phyloP scores from a whole-genome alignment of 495 filamentous ascomycete species.

The Entonaema liquescens region DNA sequence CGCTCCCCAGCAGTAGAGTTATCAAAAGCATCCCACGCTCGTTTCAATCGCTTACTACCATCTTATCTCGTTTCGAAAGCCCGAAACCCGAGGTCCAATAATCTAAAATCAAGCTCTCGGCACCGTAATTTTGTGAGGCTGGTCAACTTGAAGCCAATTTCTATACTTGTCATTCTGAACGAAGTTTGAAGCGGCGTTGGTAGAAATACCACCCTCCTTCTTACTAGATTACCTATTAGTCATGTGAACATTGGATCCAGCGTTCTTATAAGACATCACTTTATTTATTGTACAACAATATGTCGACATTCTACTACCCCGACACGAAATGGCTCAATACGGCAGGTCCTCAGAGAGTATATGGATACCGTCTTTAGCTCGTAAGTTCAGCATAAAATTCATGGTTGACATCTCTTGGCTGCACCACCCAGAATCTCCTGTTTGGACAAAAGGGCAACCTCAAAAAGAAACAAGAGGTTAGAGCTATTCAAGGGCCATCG shows the following conservation, averaged over 20 bases:
- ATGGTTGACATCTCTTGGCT: constrained; percentile 22
- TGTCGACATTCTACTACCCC: constrained; percentile 16
- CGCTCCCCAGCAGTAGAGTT: constrained; percentile 8
- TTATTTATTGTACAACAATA: constrained; percentile 15
- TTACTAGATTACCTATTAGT: constrained; percentile 9
- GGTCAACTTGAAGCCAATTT: not conserved
- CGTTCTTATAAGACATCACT: constrained; percentile 22
- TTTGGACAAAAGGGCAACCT: constrained; percentile 18
- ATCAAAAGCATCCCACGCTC: constrained; percentile 1
- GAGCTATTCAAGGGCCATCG: not conserved
- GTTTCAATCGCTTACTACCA: constrained; percentile 13
- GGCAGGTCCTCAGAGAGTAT: constrained; percentile 30
- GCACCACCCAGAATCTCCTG: not conserved
- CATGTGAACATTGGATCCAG: constrained; percentile 31
- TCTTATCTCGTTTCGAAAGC: constrained; percentile 1
- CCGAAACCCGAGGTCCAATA: constrained; percentile 1
- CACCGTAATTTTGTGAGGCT: not conserved
- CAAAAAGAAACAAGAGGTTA: constrained; percentile 1
- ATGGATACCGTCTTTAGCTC: constrained; percentile 14
- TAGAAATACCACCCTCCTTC: constrained; percentile 6
- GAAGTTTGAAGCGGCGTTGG: not conserved
- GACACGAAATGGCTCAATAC: constrained; percentile 15
- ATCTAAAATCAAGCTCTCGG: not conserved
- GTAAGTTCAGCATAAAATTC: constrained; percentile 9
- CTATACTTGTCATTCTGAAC: constrained; percentile 1